phyloP scores from a whole-genome alignment of 2,329 filamentous ascomycete species.

The Venturia pyrina region DNA sequence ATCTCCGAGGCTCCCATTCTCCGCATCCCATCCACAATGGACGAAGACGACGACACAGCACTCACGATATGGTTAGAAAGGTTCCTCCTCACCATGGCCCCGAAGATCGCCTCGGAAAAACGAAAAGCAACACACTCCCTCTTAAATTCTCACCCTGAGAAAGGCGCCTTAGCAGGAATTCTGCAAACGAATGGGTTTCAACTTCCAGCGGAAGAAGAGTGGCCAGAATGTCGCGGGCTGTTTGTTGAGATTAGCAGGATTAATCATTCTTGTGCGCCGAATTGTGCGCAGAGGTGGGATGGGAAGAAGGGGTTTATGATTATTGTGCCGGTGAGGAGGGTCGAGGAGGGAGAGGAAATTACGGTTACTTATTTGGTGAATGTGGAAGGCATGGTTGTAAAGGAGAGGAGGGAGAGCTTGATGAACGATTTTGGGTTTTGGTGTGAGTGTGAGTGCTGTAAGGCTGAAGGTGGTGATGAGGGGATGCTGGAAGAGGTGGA shows the following conservation, averaged over 20 bases:
- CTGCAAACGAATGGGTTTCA: neutral
- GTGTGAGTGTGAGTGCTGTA: neutral
- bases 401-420: neutral
- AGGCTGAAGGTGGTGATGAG: neutral
- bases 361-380: neutral
- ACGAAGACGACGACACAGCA: neutral
- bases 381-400: neutral
- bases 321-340: neutral
- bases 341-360: neutral
- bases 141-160: neutral
- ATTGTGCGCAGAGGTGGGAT: slow-evolving; percentile 1
- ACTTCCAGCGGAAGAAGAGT: neutral
- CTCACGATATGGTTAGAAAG: neutral
- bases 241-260: neutral
- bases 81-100: neutral
- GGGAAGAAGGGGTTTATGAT: neutral
- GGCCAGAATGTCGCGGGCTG: neutral
- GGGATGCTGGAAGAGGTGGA: neutral
- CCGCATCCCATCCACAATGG: neutral
- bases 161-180: neutral
- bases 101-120: neutral
- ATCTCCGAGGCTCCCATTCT: neutral
- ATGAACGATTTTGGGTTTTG: neutral
- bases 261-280: neutral
- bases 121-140: neutral